Base-by-base conservation (phyloP, 768 basidiomycete species). In the Xerocomellus amylosporus region DNA sequence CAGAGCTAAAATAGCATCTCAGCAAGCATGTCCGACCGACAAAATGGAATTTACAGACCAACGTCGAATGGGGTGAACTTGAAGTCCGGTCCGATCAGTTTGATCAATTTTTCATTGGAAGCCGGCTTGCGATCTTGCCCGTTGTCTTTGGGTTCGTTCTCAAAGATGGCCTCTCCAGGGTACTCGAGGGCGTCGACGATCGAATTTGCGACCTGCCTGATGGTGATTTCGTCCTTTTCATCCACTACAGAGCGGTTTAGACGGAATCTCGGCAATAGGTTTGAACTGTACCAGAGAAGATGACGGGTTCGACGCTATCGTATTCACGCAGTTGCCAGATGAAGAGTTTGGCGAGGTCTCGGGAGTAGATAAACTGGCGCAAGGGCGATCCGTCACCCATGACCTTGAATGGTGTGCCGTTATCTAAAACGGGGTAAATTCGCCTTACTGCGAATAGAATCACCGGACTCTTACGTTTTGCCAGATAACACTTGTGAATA, bases 351-450 rank as follows among this genome's bases (percentile, higher is more conserved):
- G 94, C 95, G 46, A 98, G 85, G 73, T 98, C 94, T 46, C 83
- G 78, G n/a, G 95, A 97, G 75, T 93, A 98, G 72, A 97, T 95
- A 71, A 98, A 98, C 71, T 98, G 95, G n/a, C 95, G 84, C 34
- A 97, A 80, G 8, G 95, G 95, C 61, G 88, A 92, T 33, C 95
- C 95, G 0, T 91, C 88, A 12, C 95, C 95, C 46, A 85, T 74
- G n/a, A 96, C 90, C 48, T 86, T 77, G 73, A 98, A 95, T 5
- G 90, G 87, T 0, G 90, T 91, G 55, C 78, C 79, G 26, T 69
- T 72, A 90, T 91, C 75, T 92, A 85, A 85, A 2, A 47, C 14
- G 8, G 19, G 17, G 36, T 53, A 10, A 54, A 49, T 38, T 37
- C 33, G 47, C 15, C 13, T 47, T 42, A 24, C 24, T 28, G 28